phyloP scores from a whole-genome alignment of 805 yeast genomes.

The Wickerhamomyces canadensis region DNA sequence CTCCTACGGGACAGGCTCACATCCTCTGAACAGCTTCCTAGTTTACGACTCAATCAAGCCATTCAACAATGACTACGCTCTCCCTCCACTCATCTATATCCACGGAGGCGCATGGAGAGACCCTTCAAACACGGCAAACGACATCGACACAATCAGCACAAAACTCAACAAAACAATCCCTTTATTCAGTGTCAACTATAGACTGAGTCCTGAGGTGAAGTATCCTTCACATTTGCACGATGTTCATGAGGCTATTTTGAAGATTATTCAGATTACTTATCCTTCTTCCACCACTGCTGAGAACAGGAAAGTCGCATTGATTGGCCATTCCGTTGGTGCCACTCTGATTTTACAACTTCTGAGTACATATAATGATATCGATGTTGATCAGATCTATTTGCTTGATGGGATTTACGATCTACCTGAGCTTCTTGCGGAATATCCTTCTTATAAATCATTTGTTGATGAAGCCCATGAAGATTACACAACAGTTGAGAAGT shows the following conservation, averaged over 20 bases:
- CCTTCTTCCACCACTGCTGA: not conserved
- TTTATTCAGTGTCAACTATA: slow-evolving; percentile 46
- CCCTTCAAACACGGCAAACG: slow-evolving; percentile 52
- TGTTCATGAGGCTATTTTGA: slow-evolving; percentile 33
- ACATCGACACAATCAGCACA: slow-evolving; percentile 34
- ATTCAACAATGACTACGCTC: slow-evolving; percentile 1
- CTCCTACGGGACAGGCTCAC: no score
- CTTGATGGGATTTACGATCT: slow-evolving; percentile 72
- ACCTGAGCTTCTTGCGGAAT: slow-evolving; percentile 45
- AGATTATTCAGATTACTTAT: slow-evolving; percentile 5
- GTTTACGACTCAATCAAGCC: slow-evolving; percentile 11
- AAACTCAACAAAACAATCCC: slow-evolving; percentile 15
- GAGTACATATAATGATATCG: slow-evolving; percentile 2
- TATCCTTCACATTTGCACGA: slow-evolving; percentile 64
- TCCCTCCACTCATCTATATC: slow-evolving; percentile 44
- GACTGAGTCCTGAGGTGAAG: slow-evolving; percentile 54
- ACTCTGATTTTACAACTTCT: slow-evolving; percentile 28
- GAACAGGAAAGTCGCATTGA: slow-evolving; percentile 25
- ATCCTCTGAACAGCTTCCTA: slow-evolving; percentile 5
- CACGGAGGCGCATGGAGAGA: slow-evolving; percentile 95
- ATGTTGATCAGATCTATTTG: slow-evolving; percentile 28
- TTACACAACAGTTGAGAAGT: slow-evolving; percentile 17
- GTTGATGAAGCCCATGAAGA: slow-evolving; percentile 52
- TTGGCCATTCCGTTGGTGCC: slow-evolving; percentile 85
- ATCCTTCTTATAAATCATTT: slow-evolving; percentile 53